phyloP scores from a whole-genome alignment of 345 rosid genomes.

The Bretschneidera sinensis region DNA sequence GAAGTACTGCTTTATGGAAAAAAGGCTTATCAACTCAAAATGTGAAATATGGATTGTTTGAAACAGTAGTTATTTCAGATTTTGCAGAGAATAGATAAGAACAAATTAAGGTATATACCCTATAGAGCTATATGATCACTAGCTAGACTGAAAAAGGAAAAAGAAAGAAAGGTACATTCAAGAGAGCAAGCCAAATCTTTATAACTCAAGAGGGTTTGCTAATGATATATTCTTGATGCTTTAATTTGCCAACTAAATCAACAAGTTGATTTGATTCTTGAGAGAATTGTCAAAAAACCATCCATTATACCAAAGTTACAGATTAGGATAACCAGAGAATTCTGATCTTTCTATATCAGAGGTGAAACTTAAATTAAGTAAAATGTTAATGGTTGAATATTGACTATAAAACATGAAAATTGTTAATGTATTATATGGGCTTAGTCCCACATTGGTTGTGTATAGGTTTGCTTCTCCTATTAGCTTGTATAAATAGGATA shows the following conservation, averaged over 20 bases:
- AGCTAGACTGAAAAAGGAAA: too few species aligned
- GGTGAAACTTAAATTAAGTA: too few species aligned
- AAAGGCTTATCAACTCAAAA: too few species aligned
- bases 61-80: constrained; percentile 7
- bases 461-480: too few species aligned
- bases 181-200: constrained; percentile 31
- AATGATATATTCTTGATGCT: constrained; percentile 30
- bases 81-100: neutral
- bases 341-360: too few species aligned
- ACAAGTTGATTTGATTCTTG: constrained; percentile 20
- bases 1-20: constrained; percentile 15
- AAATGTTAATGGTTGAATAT: too few species aligned
- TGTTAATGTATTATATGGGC: too few species aligned
- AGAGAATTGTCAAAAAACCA: constrained; percentile 17
- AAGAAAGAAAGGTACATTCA: constrained; percentile 25
- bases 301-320: constrained; percentile 13
- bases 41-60: constrained; percentile 1
- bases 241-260: constrained; percentile 10
- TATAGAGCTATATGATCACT: too few species aligned
- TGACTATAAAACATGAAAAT: too few species aligned
- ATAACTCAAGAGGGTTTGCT: constrained; percentile 11
- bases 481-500: too few species aligned
- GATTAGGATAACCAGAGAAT: constrained; percentile 18
- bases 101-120: constrained; percentile 25
- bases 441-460: too few species aligned